phyloP scores from a whole-genome alignment of 495 filamentous ascomycete genomes.

The Bryoglossum gracile region DNA sequence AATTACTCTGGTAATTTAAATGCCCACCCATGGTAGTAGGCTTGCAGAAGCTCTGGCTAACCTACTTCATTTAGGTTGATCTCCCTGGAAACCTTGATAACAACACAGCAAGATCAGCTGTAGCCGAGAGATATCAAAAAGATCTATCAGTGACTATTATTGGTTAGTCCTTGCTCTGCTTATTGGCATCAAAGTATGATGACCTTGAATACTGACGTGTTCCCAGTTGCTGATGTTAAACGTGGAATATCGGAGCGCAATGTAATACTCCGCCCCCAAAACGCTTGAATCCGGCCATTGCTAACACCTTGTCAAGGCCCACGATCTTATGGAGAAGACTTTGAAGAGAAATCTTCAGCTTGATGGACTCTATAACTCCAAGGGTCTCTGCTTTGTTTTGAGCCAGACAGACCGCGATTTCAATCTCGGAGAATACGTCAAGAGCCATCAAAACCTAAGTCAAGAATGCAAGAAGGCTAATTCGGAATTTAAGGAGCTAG shows the following conservation, averaged over 20 bases:
- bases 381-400: constrained; percentile 13
- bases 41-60: no score
- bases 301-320: constrained; percentile 9
- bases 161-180: no score
- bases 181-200: no score
- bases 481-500: no score
- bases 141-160: constrained; percentile 18
- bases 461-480: no score
- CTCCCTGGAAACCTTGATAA: constrained; percentile 57
- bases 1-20: constrained; percentile 56
- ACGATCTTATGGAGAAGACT: constrained; percentile 11
- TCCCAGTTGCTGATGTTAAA: constrained; percentile 2
- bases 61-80: no score
- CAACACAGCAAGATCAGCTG: constrained; percentile 55
- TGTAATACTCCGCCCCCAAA: neutral
- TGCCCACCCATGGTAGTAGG: no score
- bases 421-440: neutral
- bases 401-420: constrained; percentile 6
- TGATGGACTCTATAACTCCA: constrained; percentile 4
- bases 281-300: neutral
- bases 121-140: constrained; percentile 57
- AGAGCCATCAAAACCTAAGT: neutral
- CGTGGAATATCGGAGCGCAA: constrained; percentile 4
- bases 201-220: no score
- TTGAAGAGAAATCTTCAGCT: constrained; percentile 8